These are phyloP conservation scores for Pterula multifida DNA, from an alignment of 1,284 basidiomycete species.

Conservation along the genomic window DNA sequence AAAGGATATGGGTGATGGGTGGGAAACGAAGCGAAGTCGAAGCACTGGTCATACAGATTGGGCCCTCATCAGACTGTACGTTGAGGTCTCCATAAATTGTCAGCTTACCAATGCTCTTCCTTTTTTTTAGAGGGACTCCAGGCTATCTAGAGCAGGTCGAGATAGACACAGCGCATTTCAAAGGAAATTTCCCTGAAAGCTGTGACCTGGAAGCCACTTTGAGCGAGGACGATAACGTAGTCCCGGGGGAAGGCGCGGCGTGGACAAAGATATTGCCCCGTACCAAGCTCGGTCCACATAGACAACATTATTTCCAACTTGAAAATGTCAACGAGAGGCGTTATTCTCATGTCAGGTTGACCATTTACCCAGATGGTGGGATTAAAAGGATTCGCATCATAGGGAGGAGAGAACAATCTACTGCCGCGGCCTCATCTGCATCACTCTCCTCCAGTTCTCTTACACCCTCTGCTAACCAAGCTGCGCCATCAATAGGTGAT, in stretches of 20 bases:
- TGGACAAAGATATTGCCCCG: constrained; percentile 75
- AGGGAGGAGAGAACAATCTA: constrained; percentile 40
- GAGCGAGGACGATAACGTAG: constrained; percentile 27
- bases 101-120: constrained; percentile 6
- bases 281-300: constrained; percentile 80
- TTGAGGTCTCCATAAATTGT: constrained; percentile 10
- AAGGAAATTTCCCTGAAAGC: constrained; percentile 92
- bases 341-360: constrained; percentile 81
- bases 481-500: not conserved
- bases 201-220: constrained; percentile 69
- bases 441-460: constrained; percentile 3
- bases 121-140: constrained; percentile 38
- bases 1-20: constrained; percentile 95
- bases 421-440: constrained; percentile 5
- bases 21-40: constrained; percentile 93
- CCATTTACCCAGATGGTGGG: constrained; percentile 92
- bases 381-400: constrained; percentile 84
- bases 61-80: constrained; percentile 82
- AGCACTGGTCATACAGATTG: constrained; percentile 77
- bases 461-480: not conserved
- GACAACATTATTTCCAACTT: constrained; percentile 82
- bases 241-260: constrained; percentile 29
- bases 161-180: constrained; percentile 92
- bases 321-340: constrained; percentile 43
- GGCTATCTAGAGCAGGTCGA: constrained; percentile 73